Conservation (phyloP, 2,329 filamentous ascomycete genomes). For the Fusarium sp. region DNA sequence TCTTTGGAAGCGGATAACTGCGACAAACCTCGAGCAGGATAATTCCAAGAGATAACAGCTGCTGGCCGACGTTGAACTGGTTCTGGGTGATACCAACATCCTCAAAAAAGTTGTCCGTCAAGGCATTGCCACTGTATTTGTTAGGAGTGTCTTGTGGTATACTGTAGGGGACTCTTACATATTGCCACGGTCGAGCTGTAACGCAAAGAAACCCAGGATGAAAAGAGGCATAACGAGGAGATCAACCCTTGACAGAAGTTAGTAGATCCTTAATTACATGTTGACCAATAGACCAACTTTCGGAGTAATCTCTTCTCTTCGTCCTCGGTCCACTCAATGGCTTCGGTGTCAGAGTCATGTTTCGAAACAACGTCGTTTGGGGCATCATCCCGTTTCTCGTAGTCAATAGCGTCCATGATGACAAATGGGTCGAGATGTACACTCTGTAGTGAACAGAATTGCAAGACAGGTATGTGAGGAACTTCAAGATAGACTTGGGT, state of each 20-base stretch:
- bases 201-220: constrained; percentile 57
- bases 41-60: constrained; percentile 53
- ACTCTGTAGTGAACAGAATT: neutral
- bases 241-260: constrained; percentile 47
- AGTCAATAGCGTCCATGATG: neutral
- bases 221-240: constrained; percentile 58
- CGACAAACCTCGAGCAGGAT: neutral
- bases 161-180: constrained; percentile 27
- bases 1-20: no score
- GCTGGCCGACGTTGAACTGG: constrained; percentile 59
- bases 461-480: neutral
- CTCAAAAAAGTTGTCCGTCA: constrained; percentile 55
- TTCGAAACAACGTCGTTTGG: constrained; percentile 11
- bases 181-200: constrained; percentile 52
- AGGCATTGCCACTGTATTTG: constrained; percentile 47
- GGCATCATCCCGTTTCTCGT: constrained; percentile 10
- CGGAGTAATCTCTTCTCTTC: constrained; percentile 42
- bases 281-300: constrained; percentile 33
- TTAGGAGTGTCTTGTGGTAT: no score
- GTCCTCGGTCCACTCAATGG: constrained; percentile 38
- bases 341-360: constrained; percentile 1
- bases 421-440: neutral
- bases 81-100: constrained; percentile 59
- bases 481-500: no score
- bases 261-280: constrained; percentile 35